Base-by-base conservation (phyloP, 495 filamentous ascomycete genomes). In the Aspergillus saccharolyticus region DNA sequence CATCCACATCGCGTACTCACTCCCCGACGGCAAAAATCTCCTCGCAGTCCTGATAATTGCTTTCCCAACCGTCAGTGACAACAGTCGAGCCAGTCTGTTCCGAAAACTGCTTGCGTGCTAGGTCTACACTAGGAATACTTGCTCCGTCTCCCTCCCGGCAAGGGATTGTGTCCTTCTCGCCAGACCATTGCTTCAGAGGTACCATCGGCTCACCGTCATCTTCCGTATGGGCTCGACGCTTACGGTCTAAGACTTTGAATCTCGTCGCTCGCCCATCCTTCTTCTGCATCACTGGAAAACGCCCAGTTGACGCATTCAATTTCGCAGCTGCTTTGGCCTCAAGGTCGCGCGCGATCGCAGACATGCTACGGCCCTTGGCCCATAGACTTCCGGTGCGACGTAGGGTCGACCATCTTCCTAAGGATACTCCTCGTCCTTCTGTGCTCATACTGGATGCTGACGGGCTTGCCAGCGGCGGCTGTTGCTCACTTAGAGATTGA, bases 351-450 rank as follows among this genome's bases (percentile, higher is more conserved):
- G 57, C 56, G 20, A 57, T 57, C 10, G 52, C 59, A 5, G 59
- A 54, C 28, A 65, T 48, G 19, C 58, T 58, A 54, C 57, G 63
- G 20, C 56, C 52, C 42, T 57, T 56, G 0, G 63, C 39, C 63
- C 55, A 61, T 28, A 62, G 49, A 30, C 44, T 62, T 33, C 55
- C 53, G 25, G 58, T 58, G 15, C 55, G 63, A 17, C 55, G 60
- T 12, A 66, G 54, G 19, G 52, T 58, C 22, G 44, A 25, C 28
- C 55, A 48, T 19, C 47, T 59, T 49, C 54, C 56, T 18, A 57
- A 28, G 25, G 56, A 18, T 12, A 39, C 14, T 39, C 33, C 33
- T 20, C 52, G 58, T 4, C 48, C 58, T 42, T 63, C 57, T 18
- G 47, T 51, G 21, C 52, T 49, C 19, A 56, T 39, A 17, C 25